Base-by-base conservation (phyloP, 176 grass and related monocot genomes). In the Triticum turgidum region DNA sequence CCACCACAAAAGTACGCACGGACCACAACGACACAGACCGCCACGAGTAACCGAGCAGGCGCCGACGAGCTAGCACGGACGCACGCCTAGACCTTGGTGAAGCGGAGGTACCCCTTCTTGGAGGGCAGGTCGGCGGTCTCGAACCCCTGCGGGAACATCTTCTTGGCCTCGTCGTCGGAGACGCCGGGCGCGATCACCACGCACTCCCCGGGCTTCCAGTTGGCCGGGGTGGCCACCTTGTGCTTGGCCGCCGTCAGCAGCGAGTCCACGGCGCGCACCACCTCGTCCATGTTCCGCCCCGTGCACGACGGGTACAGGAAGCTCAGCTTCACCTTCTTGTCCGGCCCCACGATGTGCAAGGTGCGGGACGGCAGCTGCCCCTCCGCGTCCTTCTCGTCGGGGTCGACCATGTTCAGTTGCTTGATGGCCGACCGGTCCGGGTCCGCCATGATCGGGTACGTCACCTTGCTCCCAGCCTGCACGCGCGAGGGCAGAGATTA, bases 391-490 rank as follows among this genome's bases (percentile, higher is more conserved):
- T 98, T 90, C 90, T 95, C 93, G 9, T 98, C 93, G 0, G 93
- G 96, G 15, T 98, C 93, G 25, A 98, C 90, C 93, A 98, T 98
- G 93, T 96, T 94, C 1, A 98, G 93, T 79, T 89, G 58, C 79
- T 74, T 89, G 83, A 98, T 98, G 11, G 79, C 88, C 9, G 76
- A 14, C 1, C 86, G 86, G 8, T 83, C 72, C 1, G 87, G 90
- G 76, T 98, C 96, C 2, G 90, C 96, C 12, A 91, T 78, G 65
- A 98, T 98, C 24, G 96, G 93, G 79, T 80, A 96, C 18, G 79
- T 91, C 38, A 98, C 72, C 20, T 27, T 78, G 35, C 71, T 51
- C 11, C 89, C 89, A 1, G 80, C 86, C 91, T 95, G 12, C 9
- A 1, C 7, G 27, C 61, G 21, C 4, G 14, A 2, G 1, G 35